These are phyloP conservation scores for Kwoniella sp. DNA, from an alignment of 768 basidiomycete genomes.

Conservation along the genomic window DNA sequence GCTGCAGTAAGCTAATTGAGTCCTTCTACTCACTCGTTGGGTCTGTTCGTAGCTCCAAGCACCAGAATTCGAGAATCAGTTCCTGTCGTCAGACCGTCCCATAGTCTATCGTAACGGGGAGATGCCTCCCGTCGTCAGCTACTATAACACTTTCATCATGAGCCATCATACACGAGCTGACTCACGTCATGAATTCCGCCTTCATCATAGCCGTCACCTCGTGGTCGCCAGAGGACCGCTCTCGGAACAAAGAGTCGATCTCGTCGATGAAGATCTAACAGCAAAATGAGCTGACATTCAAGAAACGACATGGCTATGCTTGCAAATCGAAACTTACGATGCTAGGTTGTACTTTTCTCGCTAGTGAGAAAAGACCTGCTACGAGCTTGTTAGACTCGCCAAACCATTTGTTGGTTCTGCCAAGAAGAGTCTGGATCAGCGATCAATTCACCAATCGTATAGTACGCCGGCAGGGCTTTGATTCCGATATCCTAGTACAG, in stretches of 20 bases:
- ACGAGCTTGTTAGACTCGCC: slow-evolving; percentile 94
- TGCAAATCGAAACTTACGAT: slow-evolving; percentile 61
- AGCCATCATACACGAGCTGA: neutral
- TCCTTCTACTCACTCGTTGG: slow-evolving; percentile 65
- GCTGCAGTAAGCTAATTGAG: neutral
- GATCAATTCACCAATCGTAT: neutral
- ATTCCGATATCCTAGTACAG: neutral
- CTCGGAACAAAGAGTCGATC: slow-evolving; percentile 91
- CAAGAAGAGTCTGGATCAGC: slow-evolving; percentile 7
- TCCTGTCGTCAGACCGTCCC: slow-evolving; percentile 89
- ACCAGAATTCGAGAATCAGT: slow-evolving; percentile 77
- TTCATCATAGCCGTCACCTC: slow-evolving; percentile 99
- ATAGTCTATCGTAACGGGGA: slow-evolving; percentile 65
- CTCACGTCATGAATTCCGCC: slow-evolving; percentile 63
- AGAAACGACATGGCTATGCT: neutral
- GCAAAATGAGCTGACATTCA: neutral
- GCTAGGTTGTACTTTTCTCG: slow-evolving; percentile 86
- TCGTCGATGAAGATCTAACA: slow-evolving; percentile 90
- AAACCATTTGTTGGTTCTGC: slow-evolving; percentile 64
- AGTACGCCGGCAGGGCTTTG: too few relatives aligned
- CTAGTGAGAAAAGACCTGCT: slow-evolving; percentile 88
- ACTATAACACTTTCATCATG: neutral
- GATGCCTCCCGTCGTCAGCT: neutral
- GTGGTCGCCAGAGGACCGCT: slow-evolving; percentile 84
- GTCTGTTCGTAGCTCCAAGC: slow-evolving; percentile 92